Conservation (phyloP, 257 asterid genomes). For the Ocimum tenuiflorum region DNA sequence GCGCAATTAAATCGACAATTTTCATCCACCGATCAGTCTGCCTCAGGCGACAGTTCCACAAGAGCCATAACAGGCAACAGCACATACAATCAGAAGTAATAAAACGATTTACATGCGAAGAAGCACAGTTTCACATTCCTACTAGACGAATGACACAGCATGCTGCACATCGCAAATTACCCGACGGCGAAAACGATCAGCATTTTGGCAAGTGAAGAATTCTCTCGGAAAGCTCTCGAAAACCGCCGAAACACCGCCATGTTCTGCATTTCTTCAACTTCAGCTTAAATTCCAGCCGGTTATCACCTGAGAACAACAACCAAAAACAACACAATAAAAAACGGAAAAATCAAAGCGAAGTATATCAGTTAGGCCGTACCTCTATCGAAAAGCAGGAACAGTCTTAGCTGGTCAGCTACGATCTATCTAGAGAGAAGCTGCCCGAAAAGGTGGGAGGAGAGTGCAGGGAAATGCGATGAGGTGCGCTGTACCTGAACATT, state of each 20-base stretch:
- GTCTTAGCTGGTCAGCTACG: neutral
- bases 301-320: conserved; percentile 21
- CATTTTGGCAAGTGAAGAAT: conserved; percentile 50
- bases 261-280: conserved; percentile 25
- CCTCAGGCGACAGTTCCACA: neutral
- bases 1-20: neutral
- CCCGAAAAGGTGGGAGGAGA: conserved; percentile 32
- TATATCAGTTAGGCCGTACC: conserved; percentile 1
- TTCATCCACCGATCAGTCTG: neutral
- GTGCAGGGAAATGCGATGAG: conserved; percentile 17
- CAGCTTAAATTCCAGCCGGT: neutral
- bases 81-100: too few relatives aligned
- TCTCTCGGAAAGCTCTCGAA: conserved; percentile 47
- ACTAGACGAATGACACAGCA: neutral
- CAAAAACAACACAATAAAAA: neutral
- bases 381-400: conserved; percentile 18
- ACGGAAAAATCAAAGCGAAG: neutral
- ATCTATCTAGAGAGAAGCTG: neutral
- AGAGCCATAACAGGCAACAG: neutral
- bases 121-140: neutral
- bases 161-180: too few relatives aligned
- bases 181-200: conserved; percentile 57
- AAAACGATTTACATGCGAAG: neutral
- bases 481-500: conserved; percentile 27
- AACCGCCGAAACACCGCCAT: conserved; percentile 50